Evolutionary conservation across 2,329 filamentous ascomycete genomes (phyloP), one percentile per base, ranked within the genome.

Genomic region (Emmonsiellopsis sp.): DNA sequence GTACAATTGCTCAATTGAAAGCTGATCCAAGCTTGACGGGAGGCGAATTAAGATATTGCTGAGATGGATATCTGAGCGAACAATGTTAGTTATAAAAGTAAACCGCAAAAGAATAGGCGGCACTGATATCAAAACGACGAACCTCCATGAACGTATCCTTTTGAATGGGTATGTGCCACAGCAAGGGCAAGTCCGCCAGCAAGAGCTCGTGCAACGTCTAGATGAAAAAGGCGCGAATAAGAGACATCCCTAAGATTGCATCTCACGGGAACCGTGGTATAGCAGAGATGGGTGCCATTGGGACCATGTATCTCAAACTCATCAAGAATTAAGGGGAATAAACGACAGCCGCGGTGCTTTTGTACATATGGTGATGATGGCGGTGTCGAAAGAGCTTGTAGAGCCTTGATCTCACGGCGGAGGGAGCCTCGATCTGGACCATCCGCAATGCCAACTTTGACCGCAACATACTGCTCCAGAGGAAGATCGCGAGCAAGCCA

Each of bases 401-500:
- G 61, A 14, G 56, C 40, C 1, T 58, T 57, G 3, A 47, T 56
- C 44, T 67, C 62, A 8, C 47, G 55, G 2, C 34, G 48, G 54
- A 42, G 3, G 2, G 56, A 54, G 39, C 60, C 44, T 27, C 21
- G 21, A 27, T 27, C 21, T 27, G 21, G 5, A 27, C 21, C 21
- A 5, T 27, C 21, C 42, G 62, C 58, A 37, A 61, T 62, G 43
- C 50, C 53, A 17, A 66, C 52, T 42, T 67, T 68, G 2, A 66
- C 37, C 27, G 64, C 62, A 52, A 66, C 62, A 49, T 66, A 67
- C 13, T 33, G 52, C 13, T 60, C 52, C 1, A 54, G n/a, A 5
- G 45, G 42, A 50, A 53, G 60, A 49, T 74, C 70, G 2, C 57
- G 63, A 7, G 68, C 66, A 51, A 74, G 59, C 70, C 69, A 76